Evolutionary conservation across 768 basidiomycete genomes (phyloP).

Genomic region (Podaxis sp.): DNA sequence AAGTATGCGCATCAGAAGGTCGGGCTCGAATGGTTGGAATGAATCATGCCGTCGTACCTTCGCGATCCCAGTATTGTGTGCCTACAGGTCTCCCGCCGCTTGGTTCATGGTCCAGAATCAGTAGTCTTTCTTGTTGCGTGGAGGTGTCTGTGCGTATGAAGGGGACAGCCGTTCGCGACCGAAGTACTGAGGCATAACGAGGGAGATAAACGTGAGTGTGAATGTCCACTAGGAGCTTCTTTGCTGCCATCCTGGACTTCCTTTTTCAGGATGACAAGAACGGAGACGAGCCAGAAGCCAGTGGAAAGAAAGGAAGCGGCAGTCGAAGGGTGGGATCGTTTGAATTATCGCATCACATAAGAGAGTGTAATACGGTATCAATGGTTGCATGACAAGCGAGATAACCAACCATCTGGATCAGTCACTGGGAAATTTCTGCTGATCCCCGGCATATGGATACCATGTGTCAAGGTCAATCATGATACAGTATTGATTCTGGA

Average conservation of each 20-base stretch:
- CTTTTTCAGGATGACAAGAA: too few species aligned
- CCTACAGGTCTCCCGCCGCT: slow-evolving; percentile 78
- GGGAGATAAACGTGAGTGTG: slow-evolving; percentile 88
- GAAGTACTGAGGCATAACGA: slow-evolving; percentile 67
- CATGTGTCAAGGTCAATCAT: neutral
- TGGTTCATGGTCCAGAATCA: slow-evolving; percentile 79
- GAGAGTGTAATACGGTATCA: neutral
- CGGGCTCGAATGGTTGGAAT: neutral
- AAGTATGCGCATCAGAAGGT: neutral
- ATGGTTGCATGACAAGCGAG: neutral
- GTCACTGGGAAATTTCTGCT: neutral
- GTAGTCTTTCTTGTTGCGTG: slow-evolving; percentile 54
- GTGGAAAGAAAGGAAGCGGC: neutral
- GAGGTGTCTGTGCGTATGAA: slow-evolving; percentile 51
- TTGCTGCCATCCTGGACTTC: slow-evolving; percentile 15
- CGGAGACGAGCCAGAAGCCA: neutral
- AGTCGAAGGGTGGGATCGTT: neutral
- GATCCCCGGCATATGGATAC: neutral
- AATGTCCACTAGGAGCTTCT: slow-evolving; percentile 62
- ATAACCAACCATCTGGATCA: neutral
- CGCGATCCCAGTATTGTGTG: slow-evolving; percentile 75
- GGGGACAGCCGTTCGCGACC: slow-evolving; percentile 59
- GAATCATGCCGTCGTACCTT: slow-evolving; percentile 18
- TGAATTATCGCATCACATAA: neutral
- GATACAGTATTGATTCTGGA: too few species aligned